Conservation (phyloP, 163 green algal species). For the Scenedesmus sp. region DNA sequence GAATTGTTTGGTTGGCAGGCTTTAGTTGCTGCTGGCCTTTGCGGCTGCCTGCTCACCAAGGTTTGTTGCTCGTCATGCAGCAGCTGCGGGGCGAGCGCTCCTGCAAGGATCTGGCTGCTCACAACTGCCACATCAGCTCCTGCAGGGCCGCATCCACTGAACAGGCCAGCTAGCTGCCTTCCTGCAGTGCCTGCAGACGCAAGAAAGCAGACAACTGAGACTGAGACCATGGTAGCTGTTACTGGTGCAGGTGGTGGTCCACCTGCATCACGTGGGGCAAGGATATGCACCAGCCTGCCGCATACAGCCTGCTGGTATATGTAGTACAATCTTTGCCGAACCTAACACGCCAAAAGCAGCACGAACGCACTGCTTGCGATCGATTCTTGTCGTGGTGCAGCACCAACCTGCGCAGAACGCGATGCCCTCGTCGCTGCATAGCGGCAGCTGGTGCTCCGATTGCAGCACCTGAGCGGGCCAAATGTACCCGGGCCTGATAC, state of each 20-base stretch:
- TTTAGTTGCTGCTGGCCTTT: background rate
- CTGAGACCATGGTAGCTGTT: background rate
- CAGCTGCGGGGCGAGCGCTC: background rate
- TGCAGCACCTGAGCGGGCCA: background rate
- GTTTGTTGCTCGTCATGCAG: background rate
- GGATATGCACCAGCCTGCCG: background rate
- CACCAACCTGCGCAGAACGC: background rate
- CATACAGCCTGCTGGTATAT: background rate
- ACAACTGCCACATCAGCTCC: background rate
- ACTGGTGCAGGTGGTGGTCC: background rate
- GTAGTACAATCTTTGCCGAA: background rate
- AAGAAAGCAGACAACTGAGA: background rate
- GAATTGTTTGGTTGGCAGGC: no score
- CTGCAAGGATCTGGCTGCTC: background rate
- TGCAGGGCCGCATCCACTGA: constrained; percentile 28
- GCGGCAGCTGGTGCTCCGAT: background rate
- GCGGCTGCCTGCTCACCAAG: constrained; percentile 22
- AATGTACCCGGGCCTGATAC: constrained; percentile 11
- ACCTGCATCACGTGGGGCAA: constrained; percentile 3
- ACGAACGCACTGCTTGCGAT: background rate
- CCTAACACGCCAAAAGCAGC: background rate
- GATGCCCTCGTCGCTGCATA: background rate
- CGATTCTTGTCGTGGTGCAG: background rate
- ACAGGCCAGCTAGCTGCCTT: constrained; percentile 1
- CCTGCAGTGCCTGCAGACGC: background rate